phyloP scores from a whole-genome alignment of 495 filamentous ascomycete species.

The Aspergillus biplanus region DNA sequence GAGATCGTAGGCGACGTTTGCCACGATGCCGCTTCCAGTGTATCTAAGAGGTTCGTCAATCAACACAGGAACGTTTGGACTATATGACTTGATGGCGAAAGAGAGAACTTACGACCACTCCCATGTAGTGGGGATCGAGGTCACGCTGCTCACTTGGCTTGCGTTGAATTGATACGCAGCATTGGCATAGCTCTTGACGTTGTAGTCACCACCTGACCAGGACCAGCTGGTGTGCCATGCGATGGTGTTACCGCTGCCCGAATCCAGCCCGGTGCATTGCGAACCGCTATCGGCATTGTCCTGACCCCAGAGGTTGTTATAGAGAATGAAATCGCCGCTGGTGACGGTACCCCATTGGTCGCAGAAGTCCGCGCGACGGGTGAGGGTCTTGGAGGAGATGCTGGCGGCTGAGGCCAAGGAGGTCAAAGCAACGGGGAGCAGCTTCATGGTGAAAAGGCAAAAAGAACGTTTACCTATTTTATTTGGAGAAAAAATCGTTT shows the following conservation, averaged over 20 bases:
- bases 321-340: slow-evolving; percentile 54
- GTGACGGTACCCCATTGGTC: slow-evolving; percentile 51
- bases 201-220: slow-evolving; percentile 53
- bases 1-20: slow-evolving; percentile 68
- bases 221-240: slow-evolving; percentile 62
- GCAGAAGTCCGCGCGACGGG: slow-evolving; percentile 51
- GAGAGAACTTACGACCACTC: slow-evolving; percentile 51
- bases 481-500: not conserved
- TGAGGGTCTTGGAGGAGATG: slow-evolving; percentile 42
- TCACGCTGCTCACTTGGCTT: slow-evolving; percentile 52
- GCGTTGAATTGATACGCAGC: slow-evolving; percentile 48
- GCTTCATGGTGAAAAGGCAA: slow-evolving; percentile 38
- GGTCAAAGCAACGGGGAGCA: slow-evolving; percentile 36
- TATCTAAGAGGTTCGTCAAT: slow-evolving; percentile 46
- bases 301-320: slow-evolving; percentile 60
- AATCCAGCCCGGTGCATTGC: slow-evolving; percentile 61
- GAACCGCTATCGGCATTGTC: slow-evolving; percentile 47
- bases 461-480: slow-evolving; percentile 9
- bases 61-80: not conserved
- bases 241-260: slow-evolving; percentile 46
- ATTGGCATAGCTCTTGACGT: slow-evolving; percentile 67
- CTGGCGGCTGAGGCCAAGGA: slow-evolving; percentile 38
- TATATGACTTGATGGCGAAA: not conserved
- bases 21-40: slow-evolving; percentile 56
- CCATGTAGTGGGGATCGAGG: slow-evolving; percentile 55